Evolutionary conservation across 140 eudicot genomes (phyloP), one percentile per base, ranked within the genome.

Genomic region (Flaveria floridana): DNA sequence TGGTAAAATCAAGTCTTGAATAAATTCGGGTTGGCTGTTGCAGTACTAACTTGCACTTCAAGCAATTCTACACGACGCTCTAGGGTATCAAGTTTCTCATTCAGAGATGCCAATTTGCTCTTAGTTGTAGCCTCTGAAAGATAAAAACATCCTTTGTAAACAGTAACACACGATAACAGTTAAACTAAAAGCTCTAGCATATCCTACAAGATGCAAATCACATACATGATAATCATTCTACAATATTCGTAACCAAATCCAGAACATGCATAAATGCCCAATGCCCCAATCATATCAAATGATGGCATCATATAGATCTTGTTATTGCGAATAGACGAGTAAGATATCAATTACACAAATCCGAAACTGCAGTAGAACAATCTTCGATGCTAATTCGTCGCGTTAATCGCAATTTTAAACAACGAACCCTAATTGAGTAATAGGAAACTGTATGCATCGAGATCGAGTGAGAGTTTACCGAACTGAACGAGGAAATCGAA

Each of bases 401-500:
- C 3, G 8, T 5, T 3, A 63, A 71, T 61, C 26, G 48, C 65
- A 10, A 48, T 20, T n/a, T 53, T 53, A 12, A 28, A 30, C 48
- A 21, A 55, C 44, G 42, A 79, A 13, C 53, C 62, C 66, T 13
- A 65, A 42, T 26, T 73, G 13, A 65, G 76, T 73, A 12, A 46
- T 7, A 8, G 52, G 16, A 79, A 72, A 25, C 69, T 2, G n/a
- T 64, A 78, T 52, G 41, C 61, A 21, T 39, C 44, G 28, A 75
- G 77, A 81, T 76, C 68, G 4, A 76, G 79, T 15, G 46, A 39
- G 73, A 46, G 50, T 2, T 61, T 87, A 92, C 95, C 96, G 68
- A 93, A 90, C 77, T 93, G 93, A 46, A 93, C 89, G 51, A 92
- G 97, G 88, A 93, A 93, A 41, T 93, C 97, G 62, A 93, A 93